Evolutionary conservation across 495 filamentous ascomycete species (phyloP).

Genomic region (Bombardia bombarda): DNA sequence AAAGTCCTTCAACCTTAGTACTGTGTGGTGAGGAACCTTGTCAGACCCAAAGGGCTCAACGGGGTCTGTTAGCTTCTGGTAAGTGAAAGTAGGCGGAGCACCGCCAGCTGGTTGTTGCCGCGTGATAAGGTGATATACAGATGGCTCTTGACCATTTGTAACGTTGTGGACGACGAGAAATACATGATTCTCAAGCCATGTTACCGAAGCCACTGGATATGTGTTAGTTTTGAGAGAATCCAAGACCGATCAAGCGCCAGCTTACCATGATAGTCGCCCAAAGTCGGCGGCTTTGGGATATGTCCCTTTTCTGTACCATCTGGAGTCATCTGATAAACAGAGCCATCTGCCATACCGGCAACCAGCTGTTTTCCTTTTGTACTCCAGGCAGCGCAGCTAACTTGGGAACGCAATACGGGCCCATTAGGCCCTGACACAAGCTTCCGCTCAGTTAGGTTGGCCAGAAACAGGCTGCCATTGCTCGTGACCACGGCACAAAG

Average conservation of each 20-base stretch:
- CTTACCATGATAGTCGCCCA: conserved; percentile 64
- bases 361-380: conserved; percentile 86
- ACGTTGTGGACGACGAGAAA: conserved; percentile 71
- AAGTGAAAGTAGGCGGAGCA: conserved; percentile 43
- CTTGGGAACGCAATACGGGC: conserved; percentile 58
- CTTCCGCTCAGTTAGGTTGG: conserved; percentile 62
- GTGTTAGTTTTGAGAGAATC: too few relatives aligned
- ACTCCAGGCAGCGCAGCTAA: conserved; percentile 88
- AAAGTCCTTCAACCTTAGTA: conserved; percentile 67
- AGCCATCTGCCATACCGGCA: conserved; percentile 78
- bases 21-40: conserved; percentile 65
- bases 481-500: conserved; percentile 71
- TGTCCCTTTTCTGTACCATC: conserved; percentile 65
- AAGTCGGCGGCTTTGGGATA: conserved; percentile 66
- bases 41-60: conserved; percentile 60
- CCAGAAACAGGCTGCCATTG: conserved; percentile 74
- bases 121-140: conserved; percentile 68
- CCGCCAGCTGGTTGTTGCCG: conserved; percentile 45
- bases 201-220: conserved; percentile 80
- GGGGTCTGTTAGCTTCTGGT: conserved; percentile 65
- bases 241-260: too few relatives aligned
- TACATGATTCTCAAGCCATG: conserved; percentile 82
- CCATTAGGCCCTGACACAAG: conserved; percentile 54
- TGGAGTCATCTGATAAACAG: conserved; percentile 73
- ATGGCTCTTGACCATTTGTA: conserved; percentile 47